Evolutionary conservation across 345 rosid species (phyloP), one percentile per base, ranked within the genome.

Genomic region (Noccaea bulbosa): DNA sequence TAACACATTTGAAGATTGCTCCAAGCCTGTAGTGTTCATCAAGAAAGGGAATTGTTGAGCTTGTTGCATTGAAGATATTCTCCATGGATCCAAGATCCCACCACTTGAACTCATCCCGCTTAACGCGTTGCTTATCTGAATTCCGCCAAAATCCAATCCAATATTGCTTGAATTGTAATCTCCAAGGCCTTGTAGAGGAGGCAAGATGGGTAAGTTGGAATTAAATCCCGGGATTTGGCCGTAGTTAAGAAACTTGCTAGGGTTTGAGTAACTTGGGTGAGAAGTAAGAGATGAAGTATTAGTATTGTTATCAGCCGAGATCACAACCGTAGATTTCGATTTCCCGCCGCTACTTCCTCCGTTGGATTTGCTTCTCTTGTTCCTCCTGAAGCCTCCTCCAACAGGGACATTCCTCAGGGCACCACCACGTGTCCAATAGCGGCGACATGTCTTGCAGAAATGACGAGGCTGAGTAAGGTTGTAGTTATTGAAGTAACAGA

Each of bases 381-480:
- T 88, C 74, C 93, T 82, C 30, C 93, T 68, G 67, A 90, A 88
- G 6, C 97, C 90, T 38, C 97, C 97, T 2, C 97, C 97, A 4
- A 90, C 97, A 3, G 97, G 97, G 52, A 88, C 93, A 59, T 72
- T 88, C 67, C 97, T 80, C 15, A 90, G 80, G 47, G 92, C 85
- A 14, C 97, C 97, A 0, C 97, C 97, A 65, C 85, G 78, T 12
- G 97, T 90, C 97, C 97, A 90, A 73, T 90, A 90, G 11, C 93
- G 84, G 51, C 97, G 90, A 46, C 97, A 90, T 5, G 92, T 78
- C 64, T 90, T 90, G 77, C 97, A 88, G 62, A 90, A 88, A 83
- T 90, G 91, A 57, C 96, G 93, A 7, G 93, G 96, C 62, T 90
- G 96, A 12, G 91, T 76, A 52, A 90, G 86, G 83, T 77, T 90